A percentile compares a stretch with the other conserved stretches of the same genome.
phyloP scores from a whole-genome alignment of 441 rosid genomes.

The Erodium moschatum region DNA sequence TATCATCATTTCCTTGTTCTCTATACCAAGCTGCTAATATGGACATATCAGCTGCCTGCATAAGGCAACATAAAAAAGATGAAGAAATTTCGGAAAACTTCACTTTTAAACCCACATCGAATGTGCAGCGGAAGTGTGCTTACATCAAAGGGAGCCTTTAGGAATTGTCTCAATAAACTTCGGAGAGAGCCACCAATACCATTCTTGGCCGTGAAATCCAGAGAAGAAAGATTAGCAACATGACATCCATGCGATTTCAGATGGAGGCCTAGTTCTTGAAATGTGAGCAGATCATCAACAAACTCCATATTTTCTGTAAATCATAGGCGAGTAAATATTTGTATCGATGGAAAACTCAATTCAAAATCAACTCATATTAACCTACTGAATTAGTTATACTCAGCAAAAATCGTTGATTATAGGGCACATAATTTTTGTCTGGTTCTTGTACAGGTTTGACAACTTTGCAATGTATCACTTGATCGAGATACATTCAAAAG shows the following conservation, averaged over 20 bases:
- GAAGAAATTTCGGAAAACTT: not conserved
- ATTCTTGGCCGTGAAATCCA: conserved; percentile 57
- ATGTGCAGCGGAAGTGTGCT: conserved; percentile 24
- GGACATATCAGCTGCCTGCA: conserved; percentile 69
- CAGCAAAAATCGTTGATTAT: not conserved
- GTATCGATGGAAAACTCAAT: not conserved
- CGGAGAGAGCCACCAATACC: conserved; percentile 74
- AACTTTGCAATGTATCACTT: too few species aligned
- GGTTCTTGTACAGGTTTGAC: not conserved
- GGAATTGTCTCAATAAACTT: conserved; percentile 70
- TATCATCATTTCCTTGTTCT: conserved; percentile 37
- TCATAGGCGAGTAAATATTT: conserved; percentile 12
- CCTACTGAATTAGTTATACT: not conserved
- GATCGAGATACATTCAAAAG: too few species aligned
- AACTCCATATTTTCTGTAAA: conserved; percentile 84
- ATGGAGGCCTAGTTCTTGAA: conserved; percentile 57
- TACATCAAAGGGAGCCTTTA: conserved; percentile 59
- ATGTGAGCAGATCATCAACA: conserved; percentile 78
- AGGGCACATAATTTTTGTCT: not conserved
- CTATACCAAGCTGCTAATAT: conserved; percentile 77
- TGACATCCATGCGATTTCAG: conserved; percentile 69
- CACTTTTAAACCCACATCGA: not conserved
- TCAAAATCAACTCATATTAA: not conserved
- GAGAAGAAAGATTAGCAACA: conserved; percentile 83
- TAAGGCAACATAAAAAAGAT: conserved; percentile 20